phyloP scores from a whole-genome alignment of 139 green algal species.

The Choricystis sp. region DNA sequence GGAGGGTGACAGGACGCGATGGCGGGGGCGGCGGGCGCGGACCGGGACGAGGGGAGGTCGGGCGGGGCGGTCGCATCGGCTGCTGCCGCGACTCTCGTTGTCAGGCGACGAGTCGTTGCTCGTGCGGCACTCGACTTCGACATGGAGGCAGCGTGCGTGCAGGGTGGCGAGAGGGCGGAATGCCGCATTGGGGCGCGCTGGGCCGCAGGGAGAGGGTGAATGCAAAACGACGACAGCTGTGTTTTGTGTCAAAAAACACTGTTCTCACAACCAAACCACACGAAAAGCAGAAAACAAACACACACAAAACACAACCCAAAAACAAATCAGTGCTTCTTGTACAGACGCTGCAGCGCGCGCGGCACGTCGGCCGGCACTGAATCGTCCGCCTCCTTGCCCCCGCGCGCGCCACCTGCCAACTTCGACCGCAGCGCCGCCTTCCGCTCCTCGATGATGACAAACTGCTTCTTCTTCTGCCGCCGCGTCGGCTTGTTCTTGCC shows the following conservation, averaged over 20 bases:
- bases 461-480: constrained; percentile 71
- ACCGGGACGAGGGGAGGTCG: neutral
- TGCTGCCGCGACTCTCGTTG: neutral
- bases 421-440: constrained; percentile 8
- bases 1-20: neutral
- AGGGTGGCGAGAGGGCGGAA: too few relatives aligned
- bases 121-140: too few relatives aligned
- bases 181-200: too few relatives aligned
- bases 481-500: constrained; percentile 77
- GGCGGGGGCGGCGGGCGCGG: neutral
- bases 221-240: too few relatives aligned
- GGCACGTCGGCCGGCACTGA: constrained; percentile 31
- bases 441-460: constrained; percentile 72
- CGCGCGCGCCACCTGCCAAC: neutral
- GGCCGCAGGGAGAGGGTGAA: too few relatives aligned
- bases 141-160: neutral
- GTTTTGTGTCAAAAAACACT: too few relatives aligned
- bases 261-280: too few relatives aligned
- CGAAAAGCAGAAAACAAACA: too few relatives aligned
- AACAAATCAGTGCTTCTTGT: too few relatives aligned
- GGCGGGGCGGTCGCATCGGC: neutral
- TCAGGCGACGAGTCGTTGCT: too few relatives aligned
- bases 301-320: too few relatives aligned
- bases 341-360: constrained; percentile 43
- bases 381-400: constrained; percentile 10